Percentiles rank a stretch among this genome's conserved stretches.
Evolutionary conservation across 1,139 yeast genomes (phyloP).

Genomic region (Protomyces pachydermus): DNA sequence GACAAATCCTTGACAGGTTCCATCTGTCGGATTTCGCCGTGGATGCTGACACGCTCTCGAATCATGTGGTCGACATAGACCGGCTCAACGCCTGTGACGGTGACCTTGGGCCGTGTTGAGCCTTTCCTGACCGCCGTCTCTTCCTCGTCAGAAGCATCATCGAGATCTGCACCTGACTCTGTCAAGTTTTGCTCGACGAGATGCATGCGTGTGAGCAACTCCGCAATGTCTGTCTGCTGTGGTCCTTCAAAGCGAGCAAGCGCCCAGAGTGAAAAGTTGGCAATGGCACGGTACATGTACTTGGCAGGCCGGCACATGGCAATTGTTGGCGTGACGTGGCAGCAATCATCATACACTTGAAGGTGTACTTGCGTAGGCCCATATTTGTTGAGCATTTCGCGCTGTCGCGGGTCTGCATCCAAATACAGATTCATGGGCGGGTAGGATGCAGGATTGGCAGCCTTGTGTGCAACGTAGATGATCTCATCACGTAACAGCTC

Average conservation of each 20-base stretch:
- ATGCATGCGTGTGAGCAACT: neutral
- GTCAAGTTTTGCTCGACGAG: neutral
- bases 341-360: constrained; percentile 27
- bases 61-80: constrained; percentile 24
- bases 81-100: constrained; percentile 20
- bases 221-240: constrained; percentile 14
- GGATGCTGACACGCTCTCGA: constrained; percentile 22
- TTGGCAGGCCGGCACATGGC: constrained; percentile 25
- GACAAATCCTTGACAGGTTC: constrained; percentile 18
- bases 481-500: constrained; percentile 29
- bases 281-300: constrained; percentile 25
- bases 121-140: neutral
- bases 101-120: constrained; percentile 3
- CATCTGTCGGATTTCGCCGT: constrained; percentile 23
- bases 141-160: neutral
- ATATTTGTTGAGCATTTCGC: constrained; percentile 6
- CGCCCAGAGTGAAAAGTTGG: constrained; percentile 27
- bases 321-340: constrained; percentile 28
- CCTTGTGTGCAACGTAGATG: constrained; percentile 24
- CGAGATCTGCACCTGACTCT: neutral
- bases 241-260: constrained; percentile 15
- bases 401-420: constrained; percentile 12
- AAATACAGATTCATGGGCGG: constrained; percentile 20
- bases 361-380: constrained; percentile 23
- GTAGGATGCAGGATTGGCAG: constrained; percentile 12